Evolutionary conservation across 2,329 filamentous ascomycete genomes (phyloP), one percentile per base, ranked within the genome.

Genomic region (Penicillium sp.): DNA sequence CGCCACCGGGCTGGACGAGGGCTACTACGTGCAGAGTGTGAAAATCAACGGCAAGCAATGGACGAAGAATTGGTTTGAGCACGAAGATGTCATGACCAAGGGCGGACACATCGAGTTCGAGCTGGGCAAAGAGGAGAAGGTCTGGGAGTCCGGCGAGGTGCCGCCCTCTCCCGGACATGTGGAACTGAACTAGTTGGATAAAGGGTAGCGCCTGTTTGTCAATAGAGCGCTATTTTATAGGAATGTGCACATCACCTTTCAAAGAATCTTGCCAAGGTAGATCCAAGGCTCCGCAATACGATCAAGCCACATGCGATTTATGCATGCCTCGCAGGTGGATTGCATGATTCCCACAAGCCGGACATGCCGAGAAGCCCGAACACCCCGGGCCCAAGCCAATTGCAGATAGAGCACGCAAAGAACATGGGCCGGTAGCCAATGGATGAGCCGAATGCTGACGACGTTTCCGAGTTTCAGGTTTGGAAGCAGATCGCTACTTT

Each of bases 31-130:
- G 5, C 79, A 83, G 58, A 73, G 72, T 2, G 68, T 84, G 1
- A 77, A 68, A 48, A 76, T 83, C 33, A 83, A 84, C 51, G 80
- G 79, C 0, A 51, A 78, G 47, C 2, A 50, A 0, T 83, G 80
- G 81, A 59, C 69, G 0, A 76, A 74, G 67, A 83, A 80, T 48
- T 83, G 81, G 81, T 72, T 84, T 16, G 72, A 76, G 49, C 80
- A 83, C 62, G 72, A 75, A 1, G 78, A 83, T 61, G 43, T 69
- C 24, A 67, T 63, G 68, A 50, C 48, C 39, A 61, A 73, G 20
- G 78, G 76, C 0, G 77, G 77, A 0, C 70, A 64, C 9, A 70
- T 82, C 25, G 75, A 81, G 60, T 81, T 81, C 62, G 69, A 70
- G 22, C 55, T 80, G 14, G 65, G 63, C 0, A 40, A 61, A 2